phyloP scores from a whole-genome alignment of 345 rosid species.

The Alliaria petiolata region DNA sequence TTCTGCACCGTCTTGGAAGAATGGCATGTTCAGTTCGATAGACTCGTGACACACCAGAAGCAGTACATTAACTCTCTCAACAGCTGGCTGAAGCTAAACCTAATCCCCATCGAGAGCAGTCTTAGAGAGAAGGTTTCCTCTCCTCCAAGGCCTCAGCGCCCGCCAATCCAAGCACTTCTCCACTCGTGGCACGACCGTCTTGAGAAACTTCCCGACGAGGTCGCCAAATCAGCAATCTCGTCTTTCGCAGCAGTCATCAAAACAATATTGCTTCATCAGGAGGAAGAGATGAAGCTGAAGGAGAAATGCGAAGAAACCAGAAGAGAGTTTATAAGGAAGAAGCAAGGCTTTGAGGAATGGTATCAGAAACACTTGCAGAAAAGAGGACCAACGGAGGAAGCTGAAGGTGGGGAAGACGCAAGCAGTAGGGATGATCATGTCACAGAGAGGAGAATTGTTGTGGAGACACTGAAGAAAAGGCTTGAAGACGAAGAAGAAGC shows the following conservation, averaged over 20 bases:
- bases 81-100: slow-evolving; percentile 70
- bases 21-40: slow-evolving; percentile 75
- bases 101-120: slow-evolving; percentile 73
- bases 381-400: slow-evolving; percentile 46
- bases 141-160: slow-evolving; percentile 67
- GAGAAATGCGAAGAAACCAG: slow-evolving; percentile 78
- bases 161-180: slow-evolving; percentile 78
- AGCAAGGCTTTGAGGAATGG: slow-evolving; percentile 89
- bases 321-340: slow-evolving; percentile 62
- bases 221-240: slow-evolving; percentile 74
- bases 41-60: slow-evolving; percentile 67
- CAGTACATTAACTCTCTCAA: slow-evolving; percentile 65
- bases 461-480: slow-evolving; percentile 71
- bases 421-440: slow-evolving; percentile 59
- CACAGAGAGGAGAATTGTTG: slow-evolving; percentile 59
- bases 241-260: slow-evolving; percentile 72
- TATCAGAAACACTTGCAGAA: slow-evolving; percentile 65
- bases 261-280: slow-evolving; percentile 65
- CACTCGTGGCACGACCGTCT: slow-evolving; percentile 64
- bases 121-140: slow-evolving; percentile 64
- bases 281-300: slow-evolving; percentile 84
- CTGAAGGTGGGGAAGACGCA: slow-evolving; percentile 51
- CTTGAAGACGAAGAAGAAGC: slow-evolving; percentile 70
- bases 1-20: slow-evolving; percentile 53
- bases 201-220: slow-evolving; percentile 80